phyloP scores from a whole-genome alignment of 192 early-diverging fungal genomes.

The Entomortierella lignicola region DNA sequence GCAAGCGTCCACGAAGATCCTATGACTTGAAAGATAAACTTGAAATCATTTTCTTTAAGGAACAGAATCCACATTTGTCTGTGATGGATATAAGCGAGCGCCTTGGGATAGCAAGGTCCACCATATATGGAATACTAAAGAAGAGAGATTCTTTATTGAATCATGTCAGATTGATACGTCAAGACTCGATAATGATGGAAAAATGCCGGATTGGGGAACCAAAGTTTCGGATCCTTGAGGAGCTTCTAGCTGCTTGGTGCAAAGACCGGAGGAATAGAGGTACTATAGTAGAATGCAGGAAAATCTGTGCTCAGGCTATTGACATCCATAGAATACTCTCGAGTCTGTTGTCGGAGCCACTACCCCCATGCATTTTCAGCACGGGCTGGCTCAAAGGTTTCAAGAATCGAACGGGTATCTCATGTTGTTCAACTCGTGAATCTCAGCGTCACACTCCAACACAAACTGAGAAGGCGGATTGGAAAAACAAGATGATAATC shows the following conservation, averaged over 20 bases:
- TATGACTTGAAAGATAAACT: not conserved
- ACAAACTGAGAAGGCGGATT: not conserved
- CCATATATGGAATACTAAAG: not conserved
- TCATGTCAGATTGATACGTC: not conserved
- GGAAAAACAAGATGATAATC: not conserved
- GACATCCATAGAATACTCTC: conserved; percentile 1
- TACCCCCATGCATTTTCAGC: not conserved
- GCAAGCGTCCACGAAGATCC: not conserved
- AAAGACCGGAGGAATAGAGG: not conserved
- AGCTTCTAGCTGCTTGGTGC: not conserved
- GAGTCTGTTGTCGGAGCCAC: not conserved
- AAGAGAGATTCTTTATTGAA: not conserved
- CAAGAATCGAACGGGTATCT: not conserved
- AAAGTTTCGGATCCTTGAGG: not conserved
- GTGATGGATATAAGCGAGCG: not conserved
- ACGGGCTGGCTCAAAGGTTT: not conserved
- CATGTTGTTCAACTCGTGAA: not conserved
- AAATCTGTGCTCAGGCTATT: not conserved
- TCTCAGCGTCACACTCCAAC: not conserved
- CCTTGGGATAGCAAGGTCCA: not conserved
- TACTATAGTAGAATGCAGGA: not conserved
- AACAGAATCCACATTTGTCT: not conserved
- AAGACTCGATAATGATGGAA: not conserved
- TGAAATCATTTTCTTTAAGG: not conserved
- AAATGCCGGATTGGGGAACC: not conserved